Conservation (phyloP, 2,329 filamentous ascomycete genomes). For the Sporothrix globosa region DNA sequence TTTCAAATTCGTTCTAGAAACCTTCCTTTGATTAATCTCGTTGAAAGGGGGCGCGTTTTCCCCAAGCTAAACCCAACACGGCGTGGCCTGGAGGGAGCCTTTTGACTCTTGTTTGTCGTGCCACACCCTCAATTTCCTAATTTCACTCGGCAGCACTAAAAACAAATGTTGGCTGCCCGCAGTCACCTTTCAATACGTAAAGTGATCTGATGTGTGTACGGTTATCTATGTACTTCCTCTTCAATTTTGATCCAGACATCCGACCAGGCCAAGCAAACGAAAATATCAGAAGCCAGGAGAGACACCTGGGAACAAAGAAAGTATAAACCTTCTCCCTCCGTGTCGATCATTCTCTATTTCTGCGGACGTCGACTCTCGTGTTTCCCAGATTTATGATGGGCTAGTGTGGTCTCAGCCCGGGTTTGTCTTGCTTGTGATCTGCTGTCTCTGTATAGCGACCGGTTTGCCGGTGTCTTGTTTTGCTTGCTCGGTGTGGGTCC, state of each 20-base stretch:
- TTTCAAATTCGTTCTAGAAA: conserved; percentile 36
- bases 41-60: not conserved
- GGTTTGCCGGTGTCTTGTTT: not conserved
- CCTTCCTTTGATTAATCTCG: conserved; percentile 27
- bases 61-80: conserved; percentile 29
- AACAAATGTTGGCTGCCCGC: too few species aligned
- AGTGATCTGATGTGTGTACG: too few species aligned
- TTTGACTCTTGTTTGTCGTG: not conserved
- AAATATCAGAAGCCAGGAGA: too few species aligned
- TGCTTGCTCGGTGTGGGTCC: not conserved
- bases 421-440: conserved; percentile 9
- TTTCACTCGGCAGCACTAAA: not conserved
- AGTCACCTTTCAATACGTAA: too few species aligned
- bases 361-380: not conserved
- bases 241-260: too few species aligned
- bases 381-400: not conserved
- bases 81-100: not conserved
- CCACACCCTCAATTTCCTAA: conserved; percentile 21
- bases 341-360: conserved; percentile 17
- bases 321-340: not conserved
- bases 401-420: not conserved
- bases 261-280: too few species aligned
- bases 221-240: too few species aligned
- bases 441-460: not conserved
- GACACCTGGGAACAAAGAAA: not conserved